These are phyloP conservation scores for Pythium chondricola DNA, from an alignment of 352 stramenopile genomes.

Conservation along the genomic window DNA sequence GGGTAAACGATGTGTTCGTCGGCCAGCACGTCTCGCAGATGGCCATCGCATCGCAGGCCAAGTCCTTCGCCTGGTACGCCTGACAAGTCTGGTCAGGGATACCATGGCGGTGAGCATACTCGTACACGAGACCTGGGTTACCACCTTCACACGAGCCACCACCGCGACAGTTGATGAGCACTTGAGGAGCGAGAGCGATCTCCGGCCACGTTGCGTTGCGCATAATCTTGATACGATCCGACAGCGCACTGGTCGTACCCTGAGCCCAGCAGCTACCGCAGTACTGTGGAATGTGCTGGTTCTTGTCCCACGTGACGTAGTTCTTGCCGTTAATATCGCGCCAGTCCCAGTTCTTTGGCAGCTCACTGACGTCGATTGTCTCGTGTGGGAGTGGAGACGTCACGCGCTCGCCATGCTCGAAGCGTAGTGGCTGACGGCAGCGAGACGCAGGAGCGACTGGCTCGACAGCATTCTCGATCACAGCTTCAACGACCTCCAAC, in stretches of 20 bases:
- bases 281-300: constrained; percentile 97
- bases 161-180: constrained; percentile 83
- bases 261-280: constrained; percentile 92
- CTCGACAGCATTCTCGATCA: constrained; percentile 5
- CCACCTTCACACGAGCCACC: constrained; percentile 73
- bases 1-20: constrained; percentile 83
- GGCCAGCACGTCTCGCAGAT: constrained; percentile 87
- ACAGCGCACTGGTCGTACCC: constrained; percentile 82
- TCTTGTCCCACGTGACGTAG: constrained; percentile 97
- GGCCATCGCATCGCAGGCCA: constrained; percentile 65
- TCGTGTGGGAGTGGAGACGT: constrained; percentile 67
- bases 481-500: neutral
- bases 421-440: constrained; percentile 61
- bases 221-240: constrained; percentile 89
- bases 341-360: constrained; percentile 94
- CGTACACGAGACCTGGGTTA: constrained; percentile 78
- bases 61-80: constrained; percentile 85
- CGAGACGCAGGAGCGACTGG: constrained; percentile 19
- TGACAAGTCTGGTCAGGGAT: constrained; percentile 92
- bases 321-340: constrained; percentile 91
- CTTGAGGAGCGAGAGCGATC: constrained; percentile 70
- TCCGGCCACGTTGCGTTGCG: constrained; percentile 82
- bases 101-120: constrained; percentile 82
- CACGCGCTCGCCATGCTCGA: constrained; percentile 60
- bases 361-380: constrained; percentile 63